Evolutionary conservation across 768 basidiomycete genomes (phyloP), one percentile per base, ranked within the genome.

Genomic region (Tricholoma terreum): DNA sequence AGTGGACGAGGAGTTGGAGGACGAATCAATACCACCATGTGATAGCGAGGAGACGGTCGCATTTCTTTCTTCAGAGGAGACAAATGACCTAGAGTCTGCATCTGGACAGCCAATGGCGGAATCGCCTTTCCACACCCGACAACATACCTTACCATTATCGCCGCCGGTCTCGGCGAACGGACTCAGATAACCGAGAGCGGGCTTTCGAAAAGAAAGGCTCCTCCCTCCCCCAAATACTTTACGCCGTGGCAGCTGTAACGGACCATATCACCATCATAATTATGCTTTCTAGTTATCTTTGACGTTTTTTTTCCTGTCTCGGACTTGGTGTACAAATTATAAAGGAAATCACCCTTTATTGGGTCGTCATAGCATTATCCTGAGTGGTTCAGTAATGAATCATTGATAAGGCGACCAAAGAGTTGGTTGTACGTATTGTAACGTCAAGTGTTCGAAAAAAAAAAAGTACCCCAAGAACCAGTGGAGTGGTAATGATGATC

Each of bases 11-110:
- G 80, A 84, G 62, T 67, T 84, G 36, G 77, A 78, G 49, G 78
- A 76, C 53, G 76, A 68, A 8, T 49, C 62, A 62, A 70, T 64
- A 34, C 56, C 53, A 57, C 59, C 58, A 31, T 61, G 61, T 42
- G 64, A 75, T 54, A 67, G 70, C 36, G 85, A 86, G 65, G 84
- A 84, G 65, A 76, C 74, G 12, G 67, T 80, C 33, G 81, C 81
- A 3, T 85, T 87, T 68, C 72, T 86, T 46, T 65, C 73, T 54
- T n/a, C 73, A 36, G 64, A 72, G 33, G 63, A 61, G 58, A 57
- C 64, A 17, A 69, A 65, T 50, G 76, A 73, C 58, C 58, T 72
- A 14, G 78, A 78, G 61, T 61, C 62, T n/a, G 71, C 65, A 42
- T 63, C 63, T 53, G 71, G 63, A 50, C 72, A 66, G 42, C 50